Evolutionary conservation across 306 rosid genomes (phyloP).

Genomic region (Amphicarpaea edgeworthii): DNA sequence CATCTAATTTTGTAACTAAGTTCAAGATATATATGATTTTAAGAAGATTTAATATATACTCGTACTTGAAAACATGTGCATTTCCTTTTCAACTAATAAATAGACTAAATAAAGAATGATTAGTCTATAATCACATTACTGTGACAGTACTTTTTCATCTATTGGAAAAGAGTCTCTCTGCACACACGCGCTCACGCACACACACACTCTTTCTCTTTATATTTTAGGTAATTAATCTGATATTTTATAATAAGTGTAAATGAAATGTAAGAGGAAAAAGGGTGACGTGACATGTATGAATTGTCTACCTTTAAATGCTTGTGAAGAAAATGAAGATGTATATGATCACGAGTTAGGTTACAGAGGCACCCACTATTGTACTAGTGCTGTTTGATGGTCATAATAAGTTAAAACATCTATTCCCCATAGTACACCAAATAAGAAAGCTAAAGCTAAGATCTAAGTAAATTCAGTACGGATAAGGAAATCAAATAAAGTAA

Average conservation of each 20-base stretch:
- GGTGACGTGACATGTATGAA: background rate
- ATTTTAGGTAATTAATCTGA: background rate
- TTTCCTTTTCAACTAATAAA: background rate
- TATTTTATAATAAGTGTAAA: background rate
- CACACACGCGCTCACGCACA: no score
- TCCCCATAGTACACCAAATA: background rate
- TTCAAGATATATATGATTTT: background rate
- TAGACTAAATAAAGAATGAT: background rate
- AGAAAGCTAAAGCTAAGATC: background rate
- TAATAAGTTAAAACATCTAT: constrained; percentile 32
- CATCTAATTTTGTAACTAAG: background rate
- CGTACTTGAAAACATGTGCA: background rate
- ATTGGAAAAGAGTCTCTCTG: background rate
- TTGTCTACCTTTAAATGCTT: background rate
- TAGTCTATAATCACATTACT: background rate
- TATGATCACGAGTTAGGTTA: constrained; percentile 1
- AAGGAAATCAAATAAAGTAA: constrained; percentile 17
- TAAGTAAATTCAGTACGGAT: background rate
- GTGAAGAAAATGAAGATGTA: constrained; percentile 1
- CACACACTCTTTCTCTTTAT: background rate
- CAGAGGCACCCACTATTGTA: background rate
- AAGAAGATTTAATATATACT: background rate
- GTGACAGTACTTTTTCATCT: background rate
- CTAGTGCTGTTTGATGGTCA: background rate
- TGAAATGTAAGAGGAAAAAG: background rate